These are phyloP conservation scores for Bipolaris bicolor DNA, from an alignment of 2,329 filamentous ascomycete species.

Conservation along the genomic window DNA sequence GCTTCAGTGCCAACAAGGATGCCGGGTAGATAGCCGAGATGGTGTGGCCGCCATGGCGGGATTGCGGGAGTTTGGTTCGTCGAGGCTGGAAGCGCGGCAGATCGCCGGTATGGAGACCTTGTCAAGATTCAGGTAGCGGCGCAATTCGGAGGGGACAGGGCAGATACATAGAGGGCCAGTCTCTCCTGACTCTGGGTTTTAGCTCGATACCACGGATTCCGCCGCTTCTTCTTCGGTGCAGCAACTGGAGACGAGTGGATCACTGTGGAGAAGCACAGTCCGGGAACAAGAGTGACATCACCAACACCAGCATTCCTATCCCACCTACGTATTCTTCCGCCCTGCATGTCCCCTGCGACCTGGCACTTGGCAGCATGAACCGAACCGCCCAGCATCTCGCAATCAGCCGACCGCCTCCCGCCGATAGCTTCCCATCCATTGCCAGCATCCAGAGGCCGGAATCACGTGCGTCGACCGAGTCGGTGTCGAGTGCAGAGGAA, in stretches of 20 bases:
- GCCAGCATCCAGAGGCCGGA: conserved; percentile 1
- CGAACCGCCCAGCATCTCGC: conserved; percentile 12
- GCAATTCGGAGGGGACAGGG: conserved; percentile 2
- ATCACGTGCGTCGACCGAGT: conserved; percentile 12
- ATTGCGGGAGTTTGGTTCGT: conserved; percentile 13
- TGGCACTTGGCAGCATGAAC: conserved; percentile 16
- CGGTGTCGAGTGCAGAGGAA: conserved; percentile 27
- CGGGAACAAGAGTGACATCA: conserved; percentile 7
- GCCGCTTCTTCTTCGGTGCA: not conserved
- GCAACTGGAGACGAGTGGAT: not conserved
- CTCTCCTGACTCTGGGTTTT: conserved; percentile 8
- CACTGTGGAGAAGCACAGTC: not conserved
- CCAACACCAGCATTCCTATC: not conserved
- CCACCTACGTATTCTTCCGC: not conserved
- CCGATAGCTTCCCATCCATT: conserved; percentile 12
- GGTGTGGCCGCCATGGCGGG: conserved; percentile 17
- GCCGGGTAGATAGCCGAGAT: conserved; percentile 21
- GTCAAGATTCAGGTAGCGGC: conserved; percentile 9
- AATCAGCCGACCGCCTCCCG: conserved; percentile 10
- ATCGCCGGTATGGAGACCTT: conserved; percentile 12
- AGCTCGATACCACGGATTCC: not conserved
- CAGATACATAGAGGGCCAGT: conserved; percentile 13
- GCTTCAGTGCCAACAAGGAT: conserved; percentile 4
- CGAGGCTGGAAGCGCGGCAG: conserved; percentile 15
- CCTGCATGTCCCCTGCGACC: conserved; percentile 14